Conservation (phyloP, 345 rosid species). For the Eucalyptus polyanthemos region DNA sequence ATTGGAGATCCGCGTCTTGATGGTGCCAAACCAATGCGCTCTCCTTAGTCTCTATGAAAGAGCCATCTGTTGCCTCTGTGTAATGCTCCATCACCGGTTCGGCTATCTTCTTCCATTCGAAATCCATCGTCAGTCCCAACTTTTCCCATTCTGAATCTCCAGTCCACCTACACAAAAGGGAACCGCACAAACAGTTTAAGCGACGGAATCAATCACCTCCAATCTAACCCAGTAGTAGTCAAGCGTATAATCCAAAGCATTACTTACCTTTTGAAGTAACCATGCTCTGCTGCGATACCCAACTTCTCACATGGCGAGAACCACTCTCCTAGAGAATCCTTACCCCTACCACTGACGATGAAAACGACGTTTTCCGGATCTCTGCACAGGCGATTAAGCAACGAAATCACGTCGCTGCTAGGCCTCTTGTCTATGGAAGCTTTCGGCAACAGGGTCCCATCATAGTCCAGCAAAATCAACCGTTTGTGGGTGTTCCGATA, state of each 20-base stretch:
- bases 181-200: not conserved
- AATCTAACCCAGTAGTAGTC: not conserved
- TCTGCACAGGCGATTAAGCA: constrained; percentile 48
- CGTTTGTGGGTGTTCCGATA: constrained; percentile 40
- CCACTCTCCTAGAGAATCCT: constrained; percentile 62
- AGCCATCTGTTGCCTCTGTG: constrained; percentile 74
- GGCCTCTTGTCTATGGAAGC: constrained; percentile 44
- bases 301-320: constrained; percentile 47
- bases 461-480: constrained; percentile 73
- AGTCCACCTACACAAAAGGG: constrained; percentile 34
- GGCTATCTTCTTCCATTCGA: constrained; percentile 56
- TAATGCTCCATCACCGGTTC: constrained; percentile 75
- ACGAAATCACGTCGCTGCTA: constrained; percentile 28
- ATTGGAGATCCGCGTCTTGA: constrained; percentile 58
- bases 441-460: constrained; percentile 67
- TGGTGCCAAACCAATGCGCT: constrained; percentile 86
- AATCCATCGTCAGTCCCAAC: constrained; percentile 14
- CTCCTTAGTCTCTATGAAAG: constrained; percentile 68
- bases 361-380: constrained; percentile 69
- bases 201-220: not conserved
- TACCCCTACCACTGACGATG: constrained; percentile 80
- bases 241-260: not conserved
- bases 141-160: constrained; percentile 50
- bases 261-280: constrained; percentile 58
- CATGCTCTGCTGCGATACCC: constrained; percentile 87